phyloP scores from a whole-genome alignment of 106 monocot species.

The Dendrobium nobile region DNA sequence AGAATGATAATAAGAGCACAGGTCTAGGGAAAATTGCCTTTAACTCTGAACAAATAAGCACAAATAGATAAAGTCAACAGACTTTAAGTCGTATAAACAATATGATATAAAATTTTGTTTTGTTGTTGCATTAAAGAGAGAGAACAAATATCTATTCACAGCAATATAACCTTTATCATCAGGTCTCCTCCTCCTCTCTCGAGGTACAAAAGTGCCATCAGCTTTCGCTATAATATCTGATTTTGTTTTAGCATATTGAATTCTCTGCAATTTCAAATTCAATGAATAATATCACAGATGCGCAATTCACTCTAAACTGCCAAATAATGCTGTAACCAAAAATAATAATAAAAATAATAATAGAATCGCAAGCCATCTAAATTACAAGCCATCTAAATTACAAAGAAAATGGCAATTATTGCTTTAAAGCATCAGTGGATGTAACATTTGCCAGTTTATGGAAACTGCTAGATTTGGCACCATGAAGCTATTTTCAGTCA shows the following conservation, averaged over 20 bases:
- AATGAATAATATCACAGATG: neutral
- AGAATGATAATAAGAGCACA: neutral
- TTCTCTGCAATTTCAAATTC: slow-evolving; percentile 44
- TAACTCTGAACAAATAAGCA: neutral
- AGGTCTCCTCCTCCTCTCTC: slow-evolving; percentile 75
- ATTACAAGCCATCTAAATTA: neutral
- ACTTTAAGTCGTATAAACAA: neutral
- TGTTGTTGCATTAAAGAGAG: neutral
- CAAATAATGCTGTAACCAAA: neutral
- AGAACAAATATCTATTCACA: slow-evolving; percentile 1
- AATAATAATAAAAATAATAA: neutral
- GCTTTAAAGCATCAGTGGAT: neutral
- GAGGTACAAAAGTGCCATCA: slow-evolving; percentile 97
- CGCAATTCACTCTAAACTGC: neutral
- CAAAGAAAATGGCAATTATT: neutral
- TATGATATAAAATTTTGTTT: neutral
- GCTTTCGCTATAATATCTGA: slow-evolving; percentile 92
- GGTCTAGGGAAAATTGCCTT: neutral
- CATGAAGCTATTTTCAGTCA: neutral
- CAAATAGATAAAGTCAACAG: neutral
- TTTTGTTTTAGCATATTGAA: slow-evolving; percentile 98
- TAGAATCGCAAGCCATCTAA: neutral
- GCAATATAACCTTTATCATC: slow-evolving; percentile 72
- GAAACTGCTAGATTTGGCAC: neutral
- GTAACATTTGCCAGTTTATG: neutral